Percentiles rank a stretch among this genome's conserved stretches.
Evolutionary conservation across 345 rosid species (phyloP).

Genomic region (Sonneratia caseolaris): DNA sequence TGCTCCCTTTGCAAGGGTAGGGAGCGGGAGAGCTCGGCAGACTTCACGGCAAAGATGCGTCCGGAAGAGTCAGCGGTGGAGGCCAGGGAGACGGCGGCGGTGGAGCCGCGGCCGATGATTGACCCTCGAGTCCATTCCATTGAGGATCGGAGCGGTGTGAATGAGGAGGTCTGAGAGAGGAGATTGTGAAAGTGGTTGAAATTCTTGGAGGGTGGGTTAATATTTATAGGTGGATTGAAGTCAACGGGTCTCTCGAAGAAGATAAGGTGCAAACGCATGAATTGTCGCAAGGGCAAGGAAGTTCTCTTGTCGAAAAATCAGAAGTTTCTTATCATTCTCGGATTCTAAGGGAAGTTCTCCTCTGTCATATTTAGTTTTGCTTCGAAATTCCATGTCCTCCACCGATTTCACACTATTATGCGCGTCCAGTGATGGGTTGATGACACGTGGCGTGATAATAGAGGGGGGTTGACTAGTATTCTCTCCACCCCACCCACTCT

Average conservation of each 20-base stretch:
- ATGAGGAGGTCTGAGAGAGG: not conserved
- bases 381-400: not conserved
- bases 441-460: slow-evolving; percentile 25
- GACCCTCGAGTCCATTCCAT: slow-evolving; percentile 80
- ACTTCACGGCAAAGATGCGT: slow-evolving; percentile 55
- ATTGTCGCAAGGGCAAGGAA: not conserved
- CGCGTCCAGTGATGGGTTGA: not conserved
- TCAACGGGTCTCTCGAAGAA: not conserved
- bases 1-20: slow-evolving; percentile 43
- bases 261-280: not conserved
- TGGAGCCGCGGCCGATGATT: slow-evolving; percentile 70
- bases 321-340: no score
- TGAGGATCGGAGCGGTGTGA: slow-evolving; percentile 8
- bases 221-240: not conserved
- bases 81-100: slow-evolving; percentile 72
- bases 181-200: not conserved
- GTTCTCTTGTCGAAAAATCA: not conserved
- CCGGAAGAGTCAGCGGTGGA: slow-evolving; percentile 31
- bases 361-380: no score
- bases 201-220: not conserved
- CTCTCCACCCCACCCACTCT: not conserved
- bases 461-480: slow-evolving; percentile 8
- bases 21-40: slow-evolving; percentile 45
- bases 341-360: no score
- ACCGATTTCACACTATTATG: not conserved